These are phyloP conservation scores for Paramecium octaurelia DNA, from an alignment of 73 alveolate genomes.

Conservation along the genomic window DNA sequence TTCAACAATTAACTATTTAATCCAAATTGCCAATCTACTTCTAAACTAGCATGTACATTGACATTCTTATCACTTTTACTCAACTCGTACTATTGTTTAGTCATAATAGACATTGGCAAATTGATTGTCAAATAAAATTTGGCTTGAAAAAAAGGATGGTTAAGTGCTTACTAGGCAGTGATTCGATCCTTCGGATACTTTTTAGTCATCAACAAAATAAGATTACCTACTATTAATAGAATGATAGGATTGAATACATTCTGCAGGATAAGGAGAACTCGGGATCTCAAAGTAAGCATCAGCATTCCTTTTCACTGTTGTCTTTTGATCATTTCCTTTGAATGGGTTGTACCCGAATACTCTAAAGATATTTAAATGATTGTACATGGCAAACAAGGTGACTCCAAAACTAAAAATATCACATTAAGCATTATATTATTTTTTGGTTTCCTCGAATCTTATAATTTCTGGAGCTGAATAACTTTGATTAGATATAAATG, in stretches of 20 bases:
- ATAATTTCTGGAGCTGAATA: constrained; percentile 40
- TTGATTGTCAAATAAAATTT: not conserved
- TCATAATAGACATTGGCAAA: not conserved
- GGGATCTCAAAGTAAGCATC: constrained; percentile 36
- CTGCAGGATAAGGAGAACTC: not conserved
- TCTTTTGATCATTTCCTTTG: not conserved
- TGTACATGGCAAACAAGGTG: not conserved
- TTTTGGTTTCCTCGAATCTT: not conserved
- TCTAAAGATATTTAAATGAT: not conserved
- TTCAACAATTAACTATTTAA: not conserved
- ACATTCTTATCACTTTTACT: not conserved
- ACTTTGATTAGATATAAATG: not conserved
- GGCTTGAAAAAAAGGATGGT: not conserved
- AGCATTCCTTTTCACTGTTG: not conserved
- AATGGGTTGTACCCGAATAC: constrained; percentile 1
- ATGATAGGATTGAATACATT: not conserved
- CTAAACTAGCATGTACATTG: not conserved
- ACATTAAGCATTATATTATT: not conserved
- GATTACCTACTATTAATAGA: not conserved
- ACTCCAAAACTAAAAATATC: constrained; percentile 38
- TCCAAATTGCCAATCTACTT: not conserved
- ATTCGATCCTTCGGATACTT: constrained; percentile 11
- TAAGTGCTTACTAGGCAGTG: not conserved
- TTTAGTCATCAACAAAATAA: not conserved
- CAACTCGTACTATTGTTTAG: constrained; percentile 15